phyloP scores from a whole-genome alignment of 352 stramenopile genomes.

The Phytophthora citrophthora region DNA sequence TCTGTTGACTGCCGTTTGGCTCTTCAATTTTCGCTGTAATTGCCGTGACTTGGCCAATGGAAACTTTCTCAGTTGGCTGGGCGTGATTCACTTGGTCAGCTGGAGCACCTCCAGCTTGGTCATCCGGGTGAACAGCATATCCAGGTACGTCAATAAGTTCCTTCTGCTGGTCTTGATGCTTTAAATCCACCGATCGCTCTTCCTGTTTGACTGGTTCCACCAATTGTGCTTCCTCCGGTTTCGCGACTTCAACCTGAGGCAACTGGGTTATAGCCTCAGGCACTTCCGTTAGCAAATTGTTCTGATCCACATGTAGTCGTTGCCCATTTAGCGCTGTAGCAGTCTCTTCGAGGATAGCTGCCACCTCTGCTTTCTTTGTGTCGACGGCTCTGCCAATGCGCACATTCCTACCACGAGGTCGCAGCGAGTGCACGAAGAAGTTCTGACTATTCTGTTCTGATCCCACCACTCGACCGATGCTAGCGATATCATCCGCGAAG shows the following conservation, averaged over 20 bases:
- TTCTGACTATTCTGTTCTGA: constrained; percentile 34
- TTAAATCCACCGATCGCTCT: background rate
- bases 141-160: background rate
- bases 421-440: constrained; percentile 45
- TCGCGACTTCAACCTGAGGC: constrained; percentile 8
- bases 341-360: background rate
- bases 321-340: background rate
- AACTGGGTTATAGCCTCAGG: constrained; percentile 2
- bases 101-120: constrained; percentile 10
- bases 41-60: background rate
- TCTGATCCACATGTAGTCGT: background rate
- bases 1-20: background rate
- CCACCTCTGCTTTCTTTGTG: constrained; percentile 24
- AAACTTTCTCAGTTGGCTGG: background rate
- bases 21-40: background rate
- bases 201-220: constrained; percentile 6
- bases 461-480: constrained; percentile 34
- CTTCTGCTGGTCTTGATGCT: background rate
- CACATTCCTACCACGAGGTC: constrained; percentile 15
- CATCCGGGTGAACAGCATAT: constrained; percentile 20
- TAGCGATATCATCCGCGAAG: constrained; percentile 59
- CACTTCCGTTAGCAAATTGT: background rate
- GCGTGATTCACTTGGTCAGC: background rate
- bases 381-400: constrained; percentile 33
- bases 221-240: constrained; percentile 13